These are phyloP conservation scores for Cercospora canescens DNA, from an alignment of 2,329 filamentous ascomycete genomes.

Conservation along the genomic window DNA sequence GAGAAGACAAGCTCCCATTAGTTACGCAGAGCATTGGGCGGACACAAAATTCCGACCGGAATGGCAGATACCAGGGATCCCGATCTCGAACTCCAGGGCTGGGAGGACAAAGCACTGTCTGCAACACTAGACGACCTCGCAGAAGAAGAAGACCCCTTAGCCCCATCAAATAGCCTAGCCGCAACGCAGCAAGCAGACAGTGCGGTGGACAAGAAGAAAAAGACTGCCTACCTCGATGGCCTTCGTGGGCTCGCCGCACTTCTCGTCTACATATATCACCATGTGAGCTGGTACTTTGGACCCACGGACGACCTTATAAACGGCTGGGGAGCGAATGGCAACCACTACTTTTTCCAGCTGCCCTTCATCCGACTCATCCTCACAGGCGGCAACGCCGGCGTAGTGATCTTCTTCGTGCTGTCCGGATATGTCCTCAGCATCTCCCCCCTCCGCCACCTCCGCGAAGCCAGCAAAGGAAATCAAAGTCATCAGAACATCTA, in stretches of 20 bases:
- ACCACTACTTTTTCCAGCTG: constrained; percentile 51
- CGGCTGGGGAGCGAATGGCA: constrained; percentile 35
- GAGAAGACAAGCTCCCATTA: background rate
- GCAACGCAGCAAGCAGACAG: background rate
- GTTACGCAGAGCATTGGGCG: background rate
- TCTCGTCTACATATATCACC: constrained; percentile 63
- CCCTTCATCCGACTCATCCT: constrained; percentile 58
- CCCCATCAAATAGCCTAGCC: constrained; percentile 2
- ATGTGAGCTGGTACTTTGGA: constrained; percentile 40
- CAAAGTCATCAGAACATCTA: background rate
- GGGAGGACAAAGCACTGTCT: constrained; percentile 8
- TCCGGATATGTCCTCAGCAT: constrained; percentile 50
- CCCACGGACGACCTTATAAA: constrained; percentile 46
- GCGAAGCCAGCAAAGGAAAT: background rate
- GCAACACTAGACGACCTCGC: constrained; percentile 6
- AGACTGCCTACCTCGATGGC: constrained; percentile 56
- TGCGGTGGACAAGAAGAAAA: constrained; percentile 8
- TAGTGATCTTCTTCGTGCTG: constrained; percentile 53
- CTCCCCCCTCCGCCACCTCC: constrained; percentile 22
- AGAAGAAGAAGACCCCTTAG: constrained; percentile 9
- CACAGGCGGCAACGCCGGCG: constrained; percentile 60
- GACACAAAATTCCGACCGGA: background rate
- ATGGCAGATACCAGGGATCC: background rate
- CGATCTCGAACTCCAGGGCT: constrained; percentile 5
- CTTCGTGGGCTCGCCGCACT: constrained; percentile 66